These are phyloP conservation scores for Backusella australiensis DNA, from an alignment of 192 early-diverging fungal species.

Conservation along the genomic window DNA sequence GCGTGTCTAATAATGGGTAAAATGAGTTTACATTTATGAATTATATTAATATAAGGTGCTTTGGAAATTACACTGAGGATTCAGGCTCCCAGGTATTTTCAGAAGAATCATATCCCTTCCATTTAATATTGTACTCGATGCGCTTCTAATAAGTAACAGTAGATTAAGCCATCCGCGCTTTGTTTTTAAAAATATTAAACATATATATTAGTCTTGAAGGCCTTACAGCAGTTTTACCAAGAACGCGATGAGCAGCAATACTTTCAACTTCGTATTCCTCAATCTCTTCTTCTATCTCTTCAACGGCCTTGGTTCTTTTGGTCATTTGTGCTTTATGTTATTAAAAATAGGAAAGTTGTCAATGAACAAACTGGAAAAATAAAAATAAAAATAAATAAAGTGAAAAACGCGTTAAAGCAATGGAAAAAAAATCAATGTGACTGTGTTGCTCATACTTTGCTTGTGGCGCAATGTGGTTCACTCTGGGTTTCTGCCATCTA, in stretches of 20 bases:
- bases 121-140: neutral
- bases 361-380: neutral
- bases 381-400: neutral
- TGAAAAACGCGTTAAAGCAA: neutral
- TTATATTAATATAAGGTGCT: neutral
- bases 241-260: neutral
- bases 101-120: neutral
- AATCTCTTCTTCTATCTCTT: neutral
- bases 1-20: neutral
- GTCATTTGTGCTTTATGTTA: neutral
- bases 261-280: constrained; percentile 9
- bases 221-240: neutral
- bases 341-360: too few species aligned
- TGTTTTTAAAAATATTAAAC: neutral
- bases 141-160: neutral
- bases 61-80: neutral
- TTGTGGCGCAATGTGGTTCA: too few species aligned
- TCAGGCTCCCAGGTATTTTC: constrained; percentile 9
- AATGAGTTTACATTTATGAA: neutral
- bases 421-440: neutral
- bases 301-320: neutral
- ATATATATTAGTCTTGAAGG: too few species aligned
- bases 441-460: too few species aligned
- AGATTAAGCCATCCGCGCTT: neutral
- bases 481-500: too few species aligned